Percentiles rank a stretch among this genome's conserved stretches.
Conservation (phyloP, 2,329 filamentous ascomycete genomes). For the Fusarium sp. region DNA sequence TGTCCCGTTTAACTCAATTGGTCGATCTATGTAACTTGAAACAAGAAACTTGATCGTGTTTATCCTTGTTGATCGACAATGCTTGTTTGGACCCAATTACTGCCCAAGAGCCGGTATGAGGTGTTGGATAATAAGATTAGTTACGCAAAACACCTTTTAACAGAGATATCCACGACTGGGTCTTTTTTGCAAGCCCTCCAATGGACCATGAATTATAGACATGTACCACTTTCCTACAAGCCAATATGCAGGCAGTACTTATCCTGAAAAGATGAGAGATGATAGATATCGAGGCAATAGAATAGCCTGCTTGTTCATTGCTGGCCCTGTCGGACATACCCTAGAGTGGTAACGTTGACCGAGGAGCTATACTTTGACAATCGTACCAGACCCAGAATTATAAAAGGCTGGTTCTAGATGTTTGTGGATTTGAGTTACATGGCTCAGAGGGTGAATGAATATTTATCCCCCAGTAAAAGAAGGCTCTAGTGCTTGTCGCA, state of each 20-base stretch:
- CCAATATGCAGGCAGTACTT: no score
- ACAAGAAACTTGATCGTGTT: constrained; percentile 11
- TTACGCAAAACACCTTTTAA: background rate
- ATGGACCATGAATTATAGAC: no score
- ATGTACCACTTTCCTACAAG: no score
- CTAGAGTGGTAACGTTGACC: background rate
- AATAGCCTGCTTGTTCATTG: background rate
- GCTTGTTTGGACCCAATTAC: background rate
- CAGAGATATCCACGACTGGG: background rate
- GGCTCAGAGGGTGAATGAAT: background rate
- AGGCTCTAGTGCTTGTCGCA: background rate
- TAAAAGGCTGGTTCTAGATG: background rate
- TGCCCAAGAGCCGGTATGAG: background rate
- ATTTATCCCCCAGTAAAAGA: background rate
- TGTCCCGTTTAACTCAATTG: constrained; percentile 7
- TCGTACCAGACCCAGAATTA: background rate
- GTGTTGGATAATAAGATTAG: background rate
- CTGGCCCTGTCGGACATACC: background rate
- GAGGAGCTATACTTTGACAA: background rate
- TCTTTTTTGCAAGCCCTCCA: no score
- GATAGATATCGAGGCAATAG: no score
- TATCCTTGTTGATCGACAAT: constrained; percentile 2
- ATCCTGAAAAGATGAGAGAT: no score
- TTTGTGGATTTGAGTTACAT: background rate
- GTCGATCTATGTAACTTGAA: constrained; percentile 12